Conservation (phyloP, 2,329 filamentous ascomycete species). For the Colletotrichum sp. region DNA sequence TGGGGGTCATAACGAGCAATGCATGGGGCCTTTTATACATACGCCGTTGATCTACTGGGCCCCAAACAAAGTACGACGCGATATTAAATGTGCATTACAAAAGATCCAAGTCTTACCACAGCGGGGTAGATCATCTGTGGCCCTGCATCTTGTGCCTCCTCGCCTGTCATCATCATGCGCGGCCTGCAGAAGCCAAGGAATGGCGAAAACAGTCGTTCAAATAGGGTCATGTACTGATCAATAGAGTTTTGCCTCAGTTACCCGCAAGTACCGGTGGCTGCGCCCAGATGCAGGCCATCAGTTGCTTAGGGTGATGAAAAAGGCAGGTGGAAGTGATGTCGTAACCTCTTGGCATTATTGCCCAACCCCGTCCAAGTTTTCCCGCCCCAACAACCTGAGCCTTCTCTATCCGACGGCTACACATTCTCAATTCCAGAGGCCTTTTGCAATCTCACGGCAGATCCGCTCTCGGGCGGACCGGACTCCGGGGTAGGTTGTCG, state of each 20-base stretch:
- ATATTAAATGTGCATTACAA: background rate
- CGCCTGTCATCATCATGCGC: background rate
- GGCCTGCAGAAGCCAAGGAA: constrained; percentile 4
- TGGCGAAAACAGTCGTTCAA: constrained; percentile 7
- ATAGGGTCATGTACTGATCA: background rate
- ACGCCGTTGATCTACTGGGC: background rate
- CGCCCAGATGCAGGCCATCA: background rate
- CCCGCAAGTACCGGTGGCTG: background rate
- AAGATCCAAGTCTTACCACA: background rate
- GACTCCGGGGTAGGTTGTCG: background rate
- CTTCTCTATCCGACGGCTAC: background rate
- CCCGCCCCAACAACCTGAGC: background rate
- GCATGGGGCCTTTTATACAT: background rate
- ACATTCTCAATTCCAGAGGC: background rate
- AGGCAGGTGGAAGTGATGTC: constrained; percentile 10
- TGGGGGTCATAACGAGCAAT: background rate
- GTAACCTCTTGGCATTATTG: constrained; percentile 5
- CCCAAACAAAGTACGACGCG: background rate
- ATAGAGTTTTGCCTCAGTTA: background rate
- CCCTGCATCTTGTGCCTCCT: background rate
- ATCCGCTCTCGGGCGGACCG: background rate
- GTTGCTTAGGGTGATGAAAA: background rate
- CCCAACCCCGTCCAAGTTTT: background rate
- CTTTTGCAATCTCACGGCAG: background rate
- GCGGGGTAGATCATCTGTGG: background rate